A percentile compares a stretch with the other conserved stretches of the same genome.
Evolutionary conservation across 2,329 filamentous ascomycete species (phyloP).

Genomic region (Epicoccum sorghinum): DNA sequence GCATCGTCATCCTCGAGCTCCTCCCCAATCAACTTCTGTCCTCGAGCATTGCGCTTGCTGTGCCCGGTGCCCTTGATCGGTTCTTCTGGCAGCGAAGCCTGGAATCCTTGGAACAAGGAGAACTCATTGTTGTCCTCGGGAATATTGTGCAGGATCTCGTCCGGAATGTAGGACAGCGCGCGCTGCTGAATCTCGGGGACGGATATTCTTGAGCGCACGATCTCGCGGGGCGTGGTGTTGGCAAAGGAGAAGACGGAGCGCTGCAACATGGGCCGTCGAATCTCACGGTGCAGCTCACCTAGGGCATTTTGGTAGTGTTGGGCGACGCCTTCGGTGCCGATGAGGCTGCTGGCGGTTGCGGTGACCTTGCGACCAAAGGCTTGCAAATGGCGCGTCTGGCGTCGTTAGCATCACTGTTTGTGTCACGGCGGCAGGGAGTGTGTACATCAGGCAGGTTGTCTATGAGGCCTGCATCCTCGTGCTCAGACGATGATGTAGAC

Average conservation of each 20-base stretch:
- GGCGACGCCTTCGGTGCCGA: constrained; percentile 63
- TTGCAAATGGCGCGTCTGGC: constrained; percentile 83
- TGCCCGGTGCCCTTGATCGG: constrained; percentile 56
- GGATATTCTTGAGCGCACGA: constrained; percentile 90
- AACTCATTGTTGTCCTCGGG: constrained; percentile 86
- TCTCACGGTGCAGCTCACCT: constrained; percentile 85
- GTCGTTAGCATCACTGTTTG: constrained; percentile 24
- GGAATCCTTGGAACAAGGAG: constrained; percentile 95
- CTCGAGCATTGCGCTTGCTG: constrained; percentile 72
- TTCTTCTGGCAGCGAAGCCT: constrained; percentile 81
- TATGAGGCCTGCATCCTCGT: constrained; percentile 40
- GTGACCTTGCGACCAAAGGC: constrained; percentile 94
- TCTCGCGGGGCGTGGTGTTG: constrained; percentile 87
- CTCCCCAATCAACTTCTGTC: constrained; percentile 74
- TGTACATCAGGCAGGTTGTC: constrained; percentile 43
- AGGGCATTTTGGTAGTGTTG: constrained; percentile 85
- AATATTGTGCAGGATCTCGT: constrained; percentile 87
- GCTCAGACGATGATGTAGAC: constrained; percentile 24
- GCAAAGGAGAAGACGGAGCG: constrained; percentile 90
- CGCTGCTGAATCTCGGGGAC: constrained; percentile 92
- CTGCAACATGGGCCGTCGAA: constrained; percentile 82
- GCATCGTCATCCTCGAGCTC: constrained; percentile 59
- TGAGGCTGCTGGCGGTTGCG: constrained; percentile 88
- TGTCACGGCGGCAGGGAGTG: neutral
- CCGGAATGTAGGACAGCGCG: constrained; percentile 83